These are phyloP conservation scores for Gaeumannomyces sp. DNA, from an alignment of 2,329 filamentous ascomycete genomes.

Conservation along the genomic window DNA sequence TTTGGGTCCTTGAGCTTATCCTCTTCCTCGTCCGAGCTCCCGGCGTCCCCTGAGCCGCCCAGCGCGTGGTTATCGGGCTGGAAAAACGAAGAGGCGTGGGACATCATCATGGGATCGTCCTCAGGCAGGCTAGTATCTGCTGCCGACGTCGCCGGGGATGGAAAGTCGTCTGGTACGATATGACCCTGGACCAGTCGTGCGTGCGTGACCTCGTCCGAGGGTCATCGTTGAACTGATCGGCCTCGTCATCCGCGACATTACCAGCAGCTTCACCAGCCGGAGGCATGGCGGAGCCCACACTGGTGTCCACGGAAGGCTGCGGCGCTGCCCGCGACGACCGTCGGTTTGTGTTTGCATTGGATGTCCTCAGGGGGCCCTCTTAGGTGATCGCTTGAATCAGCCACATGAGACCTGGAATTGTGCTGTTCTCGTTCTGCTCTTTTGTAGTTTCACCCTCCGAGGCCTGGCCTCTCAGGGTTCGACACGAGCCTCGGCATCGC, in stretches of 20 bases:
- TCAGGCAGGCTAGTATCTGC: slow-evolving; percentile 59
- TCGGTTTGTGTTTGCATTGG: slow-evolving; percentile 18
- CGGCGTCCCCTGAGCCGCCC: slow-evolving; percentile 78
- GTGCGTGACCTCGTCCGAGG: slow-evolving; percentile 83
- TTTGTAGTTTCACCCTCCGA: background rate
- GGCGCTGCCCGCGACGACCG: slow-evolving; percentile 19
- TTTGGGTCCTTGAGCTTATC: slow-evolving; percentile 75
- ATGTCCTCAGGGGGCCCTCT: slow-evolving; percentile 3
- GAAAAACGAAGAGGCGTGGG: slow-evolving; percentile 74
- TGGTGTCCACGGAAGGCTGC: background rate
- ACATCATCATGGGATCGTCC: slow-evolving; percentile 78
- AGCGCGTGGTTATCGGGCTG: slow-evolving; percentile 62
- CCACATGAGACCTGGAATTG: slow-evolving; percentile 18
- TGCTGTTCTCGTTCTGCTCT: background rate
- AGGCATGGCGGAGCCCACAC: background rate
- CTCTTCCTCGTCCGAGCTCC: slow-evolving; percentile 86
- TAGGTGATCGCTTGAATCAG: slow-evolving; percentile 7
- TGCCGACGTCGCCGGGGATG: slow-evolving; percentile 67
- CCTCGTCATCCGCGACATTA: slow-evolving; percentile 27
- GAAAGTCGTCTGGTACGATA: slow-evolving; percentile 89
- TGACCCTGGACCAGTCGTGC: slow-evolving; percentile 89
- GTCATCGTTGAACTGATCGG: slow-evolving; percentile 64
- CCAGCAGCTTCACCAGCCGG: background rate
- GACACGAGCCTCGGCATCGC: background rate
- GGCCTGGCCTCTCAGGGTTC: background rate